Conservation (phyloP, 23 red algal species). For the Agarophyton chilense region DNA sequence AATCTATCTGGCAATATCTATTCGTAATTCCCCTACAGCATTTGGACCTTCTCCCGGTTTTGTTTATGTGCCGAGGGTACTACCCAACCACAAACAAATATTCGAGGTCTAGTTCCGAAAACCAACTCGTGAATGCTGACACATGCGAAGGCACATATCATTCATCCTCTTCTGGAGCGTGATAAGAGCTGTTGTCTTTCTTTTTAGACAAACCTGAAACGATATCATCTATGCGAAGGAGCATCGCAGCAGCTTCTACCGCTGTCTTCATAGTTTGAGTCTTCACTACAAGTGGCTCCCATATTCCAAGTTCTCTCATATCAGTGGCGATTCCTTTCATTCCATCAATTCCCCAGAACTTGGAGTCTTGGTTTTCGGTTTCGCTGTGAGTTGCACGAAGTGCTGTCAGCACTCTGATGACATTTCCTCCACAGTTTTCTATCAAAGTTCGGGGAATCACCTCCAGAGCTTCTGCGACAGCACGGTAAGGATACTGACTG, state of each 20-base stretch:
- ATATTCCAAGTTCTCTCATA: constrained; percentile 79
- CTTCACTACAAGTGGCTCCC: constrained; percentile 93
- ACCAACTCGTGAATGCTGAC: neutral
- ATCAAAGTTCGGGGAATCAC: constrained; percentile 96
- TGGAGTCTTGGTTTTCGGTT: constrained; percentile 41
- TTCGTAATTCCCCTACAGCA: neutral
- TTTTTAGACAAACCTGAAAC: constrained; percentile 87
- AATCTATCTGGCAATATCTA: neutral
- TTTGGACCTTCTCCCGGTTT: neutral
- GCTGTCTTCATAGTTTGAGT: constrained; percentile 97
- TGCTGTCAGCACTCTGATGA: constrained; percentile 89
- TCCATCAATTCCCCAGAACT: constrained; percentile 93
- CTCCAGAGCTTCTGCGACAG: constrained; percentile 93
- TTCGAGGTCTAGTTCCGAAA: neutral
- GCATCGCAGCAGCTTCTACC: constrained; percentile 93
- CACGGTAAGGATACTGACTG: constrained; percentile 86
- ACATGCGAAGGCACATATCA: neutral
- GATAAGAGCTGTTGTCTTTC: constrained; percentile 53
- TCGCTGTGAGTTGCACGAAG: constrained; percentile 87
- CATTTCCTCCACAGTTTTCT: constrained; percentile 97
- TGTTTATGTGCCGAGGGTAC: too few relatives aligned
- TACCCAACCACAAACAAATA: neutral
- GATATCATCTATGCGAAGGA: constrained; percentile 98
- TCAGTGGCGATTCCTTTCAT: constrained; percentile 85
- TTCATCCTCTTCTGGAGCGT: constrained; percentile 10